phyloP scores from a whole-genome alignment of 148 eudicot species.

The Amaranthus hypochondriacus region DNA sequence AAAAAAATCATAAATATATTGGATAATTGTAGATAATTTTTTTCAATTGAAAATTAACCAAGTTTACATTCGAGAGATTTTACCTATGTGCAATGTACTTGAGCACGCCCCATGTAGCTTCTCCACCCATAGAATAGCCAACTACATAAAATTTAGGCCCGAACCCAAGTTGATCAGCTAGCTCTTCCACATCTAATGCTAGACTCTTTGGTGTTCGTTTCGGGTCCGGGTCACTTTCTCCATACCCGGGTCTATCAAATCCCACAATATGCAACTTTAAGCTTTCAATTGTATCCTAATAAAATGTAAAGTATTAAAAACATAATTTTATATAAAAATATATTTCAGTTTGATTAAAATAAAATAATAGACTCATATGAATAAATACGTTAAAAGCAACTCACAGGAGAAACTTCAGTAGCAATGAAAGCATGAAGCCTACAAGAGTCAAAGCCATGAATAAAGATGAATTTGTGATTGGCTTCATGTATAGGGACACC shows the following conservation, averaged over 20 bases:
- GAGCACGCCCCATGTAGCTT: conserved; percentile 49
- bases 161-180: conserved; percentile 60
- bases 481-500: conserved; percentile 67
- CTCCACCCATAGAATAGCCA: conserved; percentile 68
- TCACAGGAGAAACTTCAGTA: conserved; percentile 46
- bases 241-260: conserved; percentile 69
- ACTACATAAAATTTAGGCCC: conserved; percentile 63
- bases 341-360: not conserved
- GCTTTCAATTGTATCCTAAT: conserved; percentile 36
- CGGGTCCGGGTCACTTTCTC: conserved; percentile 77
- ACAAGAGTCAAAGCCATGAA: conserved; percentile 55
- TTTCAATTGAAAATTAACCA: no score
- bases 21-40: no score
- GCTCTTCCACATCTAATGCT: conserved; percentile 62
- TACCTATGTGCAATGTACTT: conserved; percentile 77
- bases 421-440: conserved; percentile 50
- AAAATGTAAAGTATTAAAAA: not conserved
- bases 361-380: not conserved
- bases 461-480: conserved; percentile 46
- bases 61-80: no score
- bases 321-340: no score
- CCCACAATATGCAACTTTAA: conserved; percentile 49
- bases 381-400: not conserved
- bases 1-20: no score
- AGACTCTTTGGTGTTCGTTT: conserved; percentile 44